Base-by-base conservation (phyloP, 306 rosid species). In the Mimosa pudica region DNA sequence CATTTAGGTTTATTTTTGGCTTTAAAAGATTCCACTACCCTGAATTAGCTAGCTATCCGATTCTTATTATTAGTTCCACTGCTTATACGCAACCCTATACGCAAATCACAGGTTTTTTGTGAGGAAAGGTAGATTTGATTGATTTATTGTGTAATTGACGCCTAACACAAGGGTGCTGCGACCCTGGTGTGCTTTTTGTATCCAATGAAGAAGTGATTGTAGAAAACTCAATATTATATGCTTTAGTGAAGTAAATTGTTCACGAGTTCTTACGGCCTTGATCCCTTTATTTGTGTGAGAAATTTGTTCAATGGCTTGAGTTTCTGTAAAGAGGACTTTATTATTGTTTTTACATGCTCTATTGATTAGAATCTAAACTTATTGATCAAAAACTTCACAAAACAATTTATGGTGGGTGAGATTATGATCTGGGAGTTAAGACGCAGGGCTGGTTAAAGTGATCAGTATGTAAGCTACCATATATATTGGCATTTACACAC, bases 101-200 rank as follows among this genome's bases (percentile, higher is more conserved):
- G 36, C 71, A 63, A 74, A 73, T 86, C 75, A 9, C 68, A 83
- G 73, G 42, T 81, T 78, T 79, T 79, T 81, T 76, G 72, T n/a
- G 24, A 47, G 75, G 73, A 71, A 45, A 77, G n/a, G 81, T 75
- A 55, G 57, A 73, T 77, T 85, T 67, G 80, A 76, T 84, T 79
- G 83, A 85, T 86, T 91, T 79, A 84, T 86, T 87, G 89, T 85
- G 78, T 79, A 73, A 77, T 70, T 73, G 82, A 52, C 83, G 1
- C 84, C 81, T 87, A 83, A 76, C 77, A 79, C 81, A 18, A 80
- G 89, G 71, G 79, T 70, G 88, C 87, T 76, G 66, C 82, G 52
- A 24, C 75, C 79, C 65, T 74, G 54, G 58, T 81, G 66, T 83
- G 79, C 6, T 62, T 86, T 74, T 63, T 75, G 38, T 63, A 66